phyloP scores from a whole-genome alignment of 306 rosid species.

The Hippophae gyantsensis region DNA sequence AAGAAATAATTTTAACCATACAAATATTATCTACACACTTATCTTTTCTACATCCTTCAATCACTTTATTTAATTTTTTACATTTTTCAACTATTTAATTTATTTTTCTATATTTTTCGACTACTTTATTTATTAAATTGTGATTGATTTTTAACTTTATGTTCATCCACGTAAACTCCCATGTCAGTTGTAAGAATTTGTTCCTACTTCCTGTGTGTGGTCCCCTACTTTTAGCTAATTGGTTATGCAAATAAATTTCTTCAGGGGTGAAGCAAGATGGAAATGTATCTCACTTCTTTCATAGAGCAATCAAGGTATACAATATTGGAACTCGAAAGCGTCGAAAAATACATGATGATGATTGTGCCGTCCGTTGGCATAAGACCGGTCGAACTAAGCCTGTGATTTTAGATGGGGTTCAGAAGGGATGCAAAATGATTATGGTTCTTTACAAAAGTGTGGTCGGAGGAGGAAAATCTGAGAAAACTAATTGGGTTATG shows the following conservation, averaged over 20 bases:
- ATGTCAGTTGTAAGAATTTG: slow-evolving; percentile 34
- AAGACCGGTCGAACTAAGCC: slow-evolving; percentile 83
- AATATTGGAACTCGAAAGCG: slow-evolving; percentile 74
- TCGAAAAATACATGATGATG: slow-evolving; percentile 53
- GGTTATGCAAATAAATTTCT: slow-evolving; percentile 6
- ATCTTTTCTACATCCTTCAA: no score
- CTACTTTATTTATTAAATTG: no score
- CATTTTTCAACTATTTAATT: no score
- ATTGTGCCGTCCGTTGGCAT: slow-evolving; percentile 81
- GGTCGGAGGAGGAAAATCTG: slow-evolving; percentile 51
- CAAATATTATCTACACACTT: no score
- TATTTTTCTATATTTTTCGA: no score
- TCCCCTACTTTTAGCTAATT: slow-evolving; percentile 3
- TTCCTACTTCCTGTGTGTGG: slow-evolving; percentile 4
- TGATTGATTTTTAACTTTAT: no score
- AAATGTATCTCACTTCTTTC: slow-evolving; percentile 68
- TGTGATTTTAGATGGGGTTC: slow-evolving; percentile 49
- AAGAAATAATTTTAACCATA: no score
- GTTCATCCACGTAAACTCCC: slow-evolving; percentile 75
- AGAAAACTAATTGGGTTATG: slow-evolving; percentile 86
- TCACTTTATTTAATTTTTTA: no score
- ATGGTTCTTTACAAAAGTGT: slow-evolving; percentile 63
- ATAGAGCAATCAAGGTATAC: slow-evolving; percentile 79
- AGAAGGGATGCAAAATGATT: slow-evolving; percentile 70
- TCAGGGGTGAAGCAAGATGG: slow-evolving; percentile 77